These are phyloP conservation scores for Globisporangium camurandrum DNA, from an alignment of 352 stramenopile species.

Conservation along the genomic window DNA sequence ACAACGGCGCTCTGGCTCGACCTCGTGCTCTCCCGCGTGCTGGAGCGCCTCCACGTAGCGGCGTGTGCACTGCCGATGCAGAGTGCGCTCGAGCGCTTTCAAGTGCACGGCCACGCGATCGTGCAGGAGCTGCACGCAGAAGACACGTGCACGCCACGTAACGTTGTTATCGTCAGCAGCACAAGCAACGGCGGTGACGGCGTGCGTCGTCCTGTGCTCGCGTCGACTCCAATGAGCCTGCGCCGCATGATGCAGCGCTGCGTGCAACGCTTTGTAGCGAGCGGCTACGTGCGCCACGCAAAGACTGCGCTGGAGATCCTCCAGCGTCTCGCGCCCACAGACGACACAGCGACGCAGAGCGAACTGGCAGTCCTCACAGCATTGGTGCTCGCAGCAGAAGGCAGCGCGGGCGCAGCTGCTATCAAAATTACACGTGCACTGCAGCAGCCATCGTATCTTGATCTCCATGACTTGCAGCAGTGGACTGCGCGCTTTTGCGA, in stretches of 20 bases:
- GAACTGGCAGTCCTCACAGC: slow-evolving; percentile 12
- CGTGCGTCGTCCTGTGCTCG: slow-evolving; percentile 6
- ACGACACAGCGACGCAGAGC: not conserved
- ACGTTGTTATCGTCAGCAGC: too few relatives aligned
- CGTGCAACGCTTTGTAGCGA: slow-evolving; percentile 29
- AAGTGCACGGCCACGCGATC: slow-evolving; percentile 24
- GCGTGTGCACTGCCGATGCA: slow-evolving; percentile 38
- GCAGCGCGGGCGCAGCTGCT: slow-evolving; percentile 15
- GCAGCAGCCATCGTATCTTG: slow-evolving; percentile 10
- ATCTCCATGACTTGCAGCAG: slow-evolving; percentile 20
- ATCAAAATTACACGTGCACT: slow-evolving; percentile 15
- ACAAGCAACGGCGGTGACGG: not conserved
- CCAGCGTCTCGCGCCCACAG: slow-evolving; percentile 5
- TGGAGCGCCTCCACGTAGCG: slow-evolving; percentile 39
- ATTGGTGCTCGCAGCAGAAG: slow-evolving; percentile 32
- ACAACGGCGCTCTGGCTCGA: slow-evolving; percentile 50
- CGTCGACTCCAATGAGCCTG: slow-evolving; percentile 13
- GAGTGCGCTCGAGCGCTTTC: slow-evolving; percentile 43
- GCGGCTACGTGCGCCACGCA: slow-evolving; percentile 49
- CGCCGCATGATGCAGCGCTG: slow-evolving; percentile 21
- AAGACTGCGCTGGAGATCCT: slow-evolving; percentile 47
- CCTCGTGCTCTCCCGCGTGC: slow-evolving; percentile 31
- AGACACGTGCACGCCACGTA: too few relatives aligned
- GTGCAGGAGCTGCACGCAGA: slow-evolving; percentile 37
- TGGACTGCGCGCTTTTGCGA: slow-evolving; percentile 27